Percentiles rank a stretch among this genome's conserved stretches.
These are phyloP conservation scores for Trichoderma oligosporum DNA, from an alignment of 2,329 filamentous ascomycete genomes.

Conservation along the genomic window DNA sequence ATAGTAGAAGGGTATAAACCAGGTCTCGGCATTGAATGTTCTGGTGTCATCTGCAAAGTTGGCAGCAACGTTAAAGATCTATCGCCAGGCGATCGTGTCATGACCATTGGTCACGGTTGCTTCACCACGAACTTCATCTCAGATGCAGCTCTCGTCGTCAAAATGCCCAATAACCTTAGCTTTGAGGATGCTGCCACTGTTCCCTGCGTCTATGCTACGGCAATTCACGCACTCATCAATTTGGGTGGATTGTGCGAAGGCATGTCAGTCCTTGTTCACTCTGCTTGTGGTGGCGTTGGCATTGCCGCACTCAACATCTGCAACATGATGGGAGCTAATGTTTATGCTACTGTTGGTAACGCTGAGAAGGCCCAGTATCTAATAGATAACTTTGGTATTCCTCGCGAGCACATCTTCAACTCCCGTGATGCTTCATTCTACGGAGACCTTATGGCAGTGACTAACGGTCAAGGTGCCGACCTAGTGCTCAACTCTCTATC, in stretches of 20 bases:
- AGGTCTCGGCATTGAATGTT: slow-evolving; percentile 31
- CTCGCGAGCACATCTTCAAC: slow-evolving; percentile 33
- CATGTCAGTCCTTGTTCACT: slow-evolving; percentile 15
- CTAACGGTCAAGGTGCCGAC: slow-evolving; percentile 33
- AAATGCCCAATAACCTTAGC: slow-evolving; percentile 29
- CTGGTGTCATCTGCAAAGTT: slow-evolving; percentile 24
- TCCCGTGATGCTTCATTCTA: slow-evolving; percentile 34
- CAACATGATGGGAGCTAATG: slow-evolving; percentile 6
- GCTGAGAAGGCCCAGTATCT: slow-evolving; percentile 36
- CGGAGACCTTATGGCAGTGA: slow-evolving; percentile 27
- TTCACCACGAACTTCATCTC: slow-evolving; percentile 2
- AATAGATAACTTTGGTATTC: slow-evolving; percentile 30
- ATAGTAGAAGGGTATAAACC: slow-evolving; percentile 10
- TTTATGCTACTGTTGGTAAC: slow-evolving; percentile 36
- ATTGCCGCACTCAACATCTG: slow-evolving; percentile 8
- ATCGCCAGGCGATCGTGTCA: slow-evolving; percentile 35
- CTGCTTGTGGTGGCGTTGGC: slow-evolving; percentile 17
- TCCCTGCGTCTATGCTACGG: slow-evolving; percentile 32
- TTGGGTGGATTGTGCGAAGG: slow-evolving; percentile 24
- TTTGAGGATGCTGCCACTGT: slow-evolving; percentile 31
- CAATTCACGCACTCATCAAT: slow-evolving; percentile 24
- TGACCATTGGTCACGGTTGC: background rate
- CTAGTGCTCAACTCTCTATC: slow-evolving; percentile 41
- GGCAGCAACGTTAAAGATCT: slow-evolving; percentile 23
- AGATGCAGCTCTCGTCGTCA: slow-evolving; percentile 12